A percentile compares a stretch with the other conserved stretches of the same genome.
phyloP scores from a whole-genome alignment of 495 filamentous ascomycete species.

The Echria macrotheca region DNA sequence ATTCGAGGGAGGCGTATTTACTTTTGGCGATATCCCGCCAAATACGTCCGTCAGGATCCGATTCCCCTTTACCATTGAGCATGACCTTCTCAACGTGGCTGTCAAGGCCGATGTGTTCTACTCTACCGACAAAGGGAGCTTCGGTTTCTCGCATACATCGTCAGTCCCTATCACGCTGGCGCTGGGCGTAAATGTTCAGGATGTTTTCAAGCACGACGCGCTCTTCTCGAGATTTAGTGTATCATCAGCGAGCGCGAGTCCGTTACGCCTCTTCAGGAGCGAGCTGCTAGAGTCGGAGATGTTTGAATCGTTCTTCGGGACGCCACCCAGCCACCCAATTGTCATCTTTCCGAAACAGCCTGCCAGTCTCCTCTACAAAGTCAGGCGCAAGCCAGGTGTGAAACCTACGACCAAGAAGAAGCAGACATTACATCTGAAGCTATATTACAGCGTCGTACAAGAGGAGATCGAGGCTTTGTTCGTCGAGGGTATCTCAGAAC shows the following conservation, averaged over 20 bases:
- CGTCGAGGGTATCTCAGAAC: constrained; percentile 29
- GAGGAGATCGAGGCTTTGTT: constrained; percentile 57
- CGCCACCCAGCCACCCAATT: constrained; percentile 48
- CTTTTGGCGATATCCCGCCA: constrained; percentile 49
- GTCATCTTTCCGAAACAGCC: constrained; percentile 77
- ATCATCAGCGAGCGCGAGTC: constrained; percentile 66
- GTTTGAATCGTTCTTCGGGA: constrained; percentile 60
- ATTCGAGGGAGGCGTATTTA: constrained; percentile 60
- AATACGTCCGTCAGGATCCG: constrained; percentile 50
- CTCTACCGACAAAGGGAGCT: constrained; percentile 64
- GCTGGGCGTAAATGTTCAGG: constrained; percentile 92
- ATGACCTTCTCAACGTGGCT: constrained; percentile 63
- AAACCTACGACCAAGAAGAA: constrained; percentile 30
- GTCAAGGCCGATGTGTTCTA: constrained; percentile 76
- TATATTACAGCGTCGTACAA: constrained; percentile 74
- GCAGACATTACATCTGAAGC: constrained; percentile 59
- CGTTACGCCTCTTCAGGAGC: constrained; percentile 67
- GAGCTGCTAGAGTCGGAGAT: constrained; percentile 62
- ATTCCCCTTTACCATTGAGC: constrained; percentile 83
- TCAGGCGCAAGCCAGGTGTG: constrained; percentile 42
- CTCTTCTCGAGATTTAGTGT: constrained; percentile 89
- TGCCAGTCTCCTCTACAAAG: constrained; percentile 76
- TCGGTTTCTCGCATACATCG: constrained; percentile 60
- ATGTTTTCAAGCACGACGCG: constrained; percentile 78
- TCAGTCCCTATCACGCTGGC: constrained; percentile 67